Evolutionary conservation across 1,284 basidiomycete genomes (phyloP), one percentile per base, ranked within the genome.

Genomic region (Ustilago sp.): DNA sequence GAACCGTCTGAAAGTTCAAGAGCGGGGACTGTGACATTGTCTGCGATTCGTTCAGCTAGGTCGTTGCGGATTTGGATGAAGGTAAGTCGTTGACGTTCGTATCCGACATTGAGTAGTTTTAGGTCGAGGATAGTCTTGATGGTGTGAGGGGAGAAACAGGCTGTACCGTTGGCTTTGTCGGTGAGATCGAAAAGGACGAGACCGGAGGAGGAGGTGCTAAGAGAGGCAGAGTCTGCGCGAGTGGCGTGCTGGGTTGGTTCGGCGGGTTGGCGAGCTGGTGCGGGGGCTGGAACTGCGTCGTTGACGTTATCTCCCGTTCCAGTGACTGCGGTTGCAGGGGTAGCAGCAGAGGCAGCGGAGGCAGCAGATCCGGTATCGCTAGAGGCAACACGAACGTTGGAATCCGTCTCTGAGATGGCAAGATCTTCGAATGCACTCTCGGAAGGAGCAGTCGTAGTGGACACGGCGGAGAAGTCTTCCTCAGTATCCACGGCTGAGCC

Each of bases 181-280:
- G 81, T 82, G 23, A 82, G 69, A 39, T 81, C 81, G 51, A 74
- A 81, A 31, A 81, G 74, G 39, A 81, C 79, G 2, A 81, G 71
- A 9, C 79, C 79, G 32, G 65, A 59, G 1, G 74, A 60, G 19
- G 38, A 36, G 52, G 61, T 63, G 59, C 54, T 63, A 48, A 77
- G 74, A 3, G 74, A 68, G 32, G 64, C 56, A 35, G 28, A 59
- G 54, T 76, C 74, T 8, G 74, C 61, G 4, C 53, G 57, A 13
- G 68, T 53, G 31, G 59, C 12, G 50, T 41, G 52, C 15, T 35
- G 15, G 6, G 63, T 43, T 1, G 63, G 60, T 17, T 75, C 54
- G 35, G 55, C 23, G 5, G 63, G 39, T 17, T 61, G 41, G n/a
- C 72, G 67, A 23, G 72, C 72, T 1, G 67, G 59, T 6, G 68